Evolutionary conservation across 768 basidiomycete genomes (phyloP).

Genomic region (Kwoniella europaea): DNA sequence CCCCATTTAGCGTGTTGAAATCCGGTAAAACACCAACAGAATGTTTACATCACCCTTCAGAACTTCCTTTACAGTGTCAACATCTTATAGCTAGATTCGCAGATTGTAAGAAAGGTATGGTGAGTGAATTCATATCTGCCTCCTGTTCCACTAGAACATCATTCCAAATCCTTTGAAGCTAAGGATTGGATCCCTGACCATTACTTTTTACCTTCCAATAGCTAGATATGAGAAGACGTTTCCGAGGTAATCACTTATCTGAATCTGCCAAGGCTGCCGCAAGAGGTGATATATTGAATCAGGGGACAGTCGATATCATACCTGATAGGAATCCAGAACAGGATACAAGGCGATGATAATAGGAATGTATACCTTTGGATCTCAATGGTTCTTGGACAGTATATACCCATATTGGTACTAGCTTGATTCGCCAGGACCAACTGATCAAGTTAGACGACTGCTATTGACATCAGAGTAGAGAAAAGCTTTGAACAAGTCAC

Average conservation of each 20-base stretch:
- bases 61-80: conserved; percentile 55
- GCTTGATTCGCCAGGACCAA: too few species aligned
- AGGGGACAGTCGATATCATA: conserved; percentile 16
- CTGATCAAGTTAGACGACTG: too few species aligned
- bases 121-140: conserved; percentile 30
- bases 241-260: conserved; percentile 54
- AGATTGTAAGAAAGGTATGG: conserved; percentile 58
- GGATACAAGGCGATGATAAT: background rate
- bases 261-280: conserved; percentile 28
- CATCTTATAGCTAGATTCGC: conserved; percentile 52
- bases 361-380: background rate
- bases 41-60: conserved; percentile 47
- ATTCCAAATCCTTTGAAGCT: background rate
- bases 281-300: conserved; percentile 10
- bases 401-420: too few species aligned
- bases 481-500: too few species aligned
- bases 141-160: background rate
- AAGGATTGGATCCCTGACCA: background rate
- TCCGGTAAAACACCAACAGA: conserved; percentile 51
- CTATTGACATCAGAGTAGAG: too few species aligned
- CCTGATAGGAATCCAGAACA: conserved; percentile 17
- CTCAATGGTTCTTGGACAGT: too few species aligned
- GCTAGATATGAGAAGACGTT: conserved; percentile 57
- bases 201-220: conserved; percentile 4
- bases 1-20: conserved; percentile 43